Conservation (phyloP, 805 yeast genomes). For the Zygosaccharomyces bisporus region DNA sequence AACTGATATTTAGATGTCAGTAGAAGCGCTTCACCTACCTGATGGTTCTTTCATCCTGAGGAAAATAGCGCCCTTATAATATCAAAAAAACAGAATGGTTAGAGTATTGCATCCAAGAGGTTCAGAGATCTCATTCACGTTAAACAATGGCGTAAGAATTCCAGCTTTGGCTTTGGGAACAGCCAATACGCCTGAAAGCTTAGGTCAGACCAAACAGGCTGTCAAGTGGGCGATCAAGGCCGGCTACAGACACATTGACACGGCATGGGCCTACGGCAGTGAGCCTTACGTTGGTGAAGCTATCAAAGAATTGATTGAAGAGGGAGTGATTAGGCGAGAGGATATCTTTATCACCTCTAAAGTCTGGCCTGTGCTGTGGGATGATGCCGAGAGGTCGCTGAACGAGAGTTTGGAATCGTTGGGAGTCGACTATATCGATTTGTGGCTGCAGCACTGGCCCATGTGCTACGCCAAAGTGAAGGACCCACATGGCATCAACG, state of each 20-base stretch:
- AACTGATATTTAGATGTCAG: slow-evolving; percentile 1
- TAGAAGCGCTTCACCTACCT: neutral
- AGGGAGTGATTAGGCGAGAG: slow-evolving; percentile 46
- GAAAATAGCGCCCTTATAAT: no score
- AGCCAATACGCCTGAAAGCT: slow-evolving; percentile 48
- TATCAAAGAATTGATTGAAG: slow-evolving; percentile 45
- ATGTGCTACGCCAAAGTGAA: slow-evolving; percentile 39
- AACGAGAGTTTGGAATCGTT: slow-evolving; percentile 55
- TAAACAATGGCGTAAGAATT: slow-evolving; percentile 55
- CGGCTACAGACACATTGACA: slow-evolving; percentile 72
- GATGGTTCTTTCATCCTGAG: no score
- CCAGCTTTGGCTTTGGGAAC: slow-evolving; percentile 74
- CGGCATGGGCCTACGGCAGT: slow-evolving; percentile 66
- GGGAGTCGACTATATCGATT: slow-evolving; percentile 70
- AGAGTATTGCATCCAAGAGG: slow-evolving; percentile 31
- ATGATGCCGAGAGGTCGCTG: slow-evolving; percentile 49
- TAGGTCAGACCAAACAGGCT: slow-evolving; percentile 46
- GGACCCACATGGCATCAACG: slow-evolving; percentile 25
- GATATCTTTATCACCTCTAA: slow-evolving; percentile 72
- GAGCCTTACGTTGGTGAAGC: slow-evolving; percentile 67
- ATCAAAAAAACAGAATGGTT: slow-evolving; percentile 1
- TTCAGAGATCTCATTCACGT: slow-evolving; percentile 41
- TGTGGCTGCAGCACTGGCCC: slow-evolving; percentile 80
- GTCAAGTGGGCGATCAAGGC: slow-evolving; percentile 57
- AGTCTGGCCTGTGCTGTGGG: slow-evolving; percentile 58